phyloP scores from a whole-genome alignment of 331 rosid species.

The Cydonia oblonga region DNA sequence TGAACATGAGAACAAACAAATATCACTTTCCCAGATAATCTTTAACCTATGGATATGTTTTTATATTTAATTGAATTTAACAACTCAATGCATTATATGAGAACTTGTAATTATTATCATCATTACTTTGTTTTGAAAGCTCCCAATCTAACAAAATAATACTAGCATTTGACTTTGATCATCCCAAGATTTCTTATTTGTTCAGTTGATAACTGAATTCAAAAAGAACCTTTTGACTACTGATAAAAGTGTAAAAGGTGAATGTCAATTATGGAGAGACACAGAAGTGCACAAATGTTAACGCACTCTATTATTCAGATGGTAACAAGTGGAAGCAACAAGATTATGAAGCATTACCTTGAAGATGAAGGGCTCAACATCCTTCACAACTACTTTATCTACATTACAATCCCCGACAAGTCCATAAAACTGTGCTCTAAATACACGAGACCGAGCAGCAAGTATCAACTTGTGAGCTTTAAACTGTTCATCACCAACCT shows the following conservation, averaged over 20 bases:
- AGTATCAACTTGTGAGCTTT: conserved; percentile 85
- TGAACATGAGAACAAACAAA: neutral
- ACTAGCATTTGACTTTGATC: neutral
- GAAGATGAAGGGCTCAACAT: conserved; percentile 77
- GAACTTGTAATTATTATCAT: neutral
- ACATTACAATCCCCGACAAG: conserved; percentile 62
- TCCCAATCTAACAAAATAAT: neutral
- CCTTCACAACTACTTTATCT: conserved; percentile 58
- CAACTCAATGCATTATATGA: neutral
- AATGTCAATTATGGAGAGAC: neutral
- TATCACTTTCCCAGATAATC: neutral
- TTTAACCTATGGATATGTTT: neutral
- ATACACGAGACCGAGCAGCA: conserved; percentile 83
- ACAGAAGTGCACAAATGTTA: neutral
- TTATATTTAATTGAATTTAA: neutral
- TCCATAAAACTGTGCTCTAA: conserved; percentile 88
- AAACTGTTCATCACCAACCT: conserved; percentile 59
- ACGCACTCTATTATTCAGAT: conserved; percentile 3
- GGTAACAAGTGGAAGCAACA: conserved; percentile 2
- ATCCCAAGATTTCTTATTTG: neutral
- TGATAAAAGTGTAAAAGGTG: neutral
- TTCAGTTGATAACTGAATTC: neutral
- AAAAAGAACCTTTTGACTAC: neutral
- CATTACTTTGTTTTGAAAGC: neutral
- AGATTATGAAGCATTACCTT: conserved; percentile 42